Conservation (phyloP, 495 filamentous ascomycete genomes). For the Podospora pseudopauciseta region DNA sequence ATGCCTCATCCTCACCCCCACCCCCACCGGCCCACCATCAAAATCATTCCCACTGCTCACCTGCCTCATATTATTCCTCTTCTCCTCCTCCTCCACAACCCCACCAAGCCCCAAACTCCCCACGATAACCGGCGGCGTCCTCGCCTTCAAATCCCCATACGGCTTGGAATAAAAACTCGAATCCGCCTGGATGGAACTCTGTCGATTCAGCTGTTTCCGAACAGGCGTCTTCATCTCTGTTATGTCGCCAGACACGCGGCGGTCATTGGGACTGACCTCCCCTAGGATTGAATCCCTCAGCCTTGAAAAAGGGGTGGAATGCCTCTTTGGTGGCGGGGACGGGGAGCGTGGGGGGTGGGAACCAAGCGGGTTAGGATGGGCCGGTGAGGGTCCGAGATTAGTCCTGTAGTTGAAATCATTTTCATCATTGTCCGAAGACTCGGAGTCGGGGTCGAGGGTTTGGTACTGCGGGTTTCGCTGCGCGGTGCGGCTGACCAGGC, state of each 20-base stretch:
- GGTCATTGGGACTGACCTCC: constrained; percentile 42
- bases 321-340: constrained; percentile 11
- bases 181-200: constrained; percentile 51
- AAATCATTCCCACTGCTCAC: constrained; percentile 59
- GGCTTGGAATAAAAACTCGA: constrained; percentile 50
- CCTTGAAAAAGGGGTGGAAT: constrained; percentile 29
- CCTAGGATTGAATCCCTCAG: constrained; percentile 36
- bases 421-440: constrained; percentile 21
- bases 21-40: constrained; percentile 39
- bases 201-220: constrained; percentile 27
- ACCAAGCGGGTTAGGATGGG: constrained; percentile 21
- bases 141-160: constrained; percentile 47
- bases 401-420: constrained; percentile 17
- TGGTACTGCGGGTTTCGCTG: constrained; percentile 39
- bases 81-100: constrained; percentile 11
- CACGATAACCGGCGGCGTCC: constrained; percentile 47
- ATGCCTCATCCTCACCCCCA: constrained; percentile 47
- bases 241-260: constrained; percentile 35
- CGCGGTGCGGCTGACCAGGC: constrained; percentile 51
- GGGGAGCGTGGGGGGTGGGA: constrained; percentile 20
- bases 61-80: constrained; percentile 34
- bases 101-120: constrained; percentile 21
- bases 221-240: constrained; percentile 24
- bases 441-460: constrained; percentile 30
- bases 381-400: background rate